A percentile compares a stretch with the other conserved stretches of the same genome.
These are phyloP conservation scores for Cryptosporidium muris DNA, from an alignment of 169 alveolate genomes.

Conservation along the genomic window DNA sequence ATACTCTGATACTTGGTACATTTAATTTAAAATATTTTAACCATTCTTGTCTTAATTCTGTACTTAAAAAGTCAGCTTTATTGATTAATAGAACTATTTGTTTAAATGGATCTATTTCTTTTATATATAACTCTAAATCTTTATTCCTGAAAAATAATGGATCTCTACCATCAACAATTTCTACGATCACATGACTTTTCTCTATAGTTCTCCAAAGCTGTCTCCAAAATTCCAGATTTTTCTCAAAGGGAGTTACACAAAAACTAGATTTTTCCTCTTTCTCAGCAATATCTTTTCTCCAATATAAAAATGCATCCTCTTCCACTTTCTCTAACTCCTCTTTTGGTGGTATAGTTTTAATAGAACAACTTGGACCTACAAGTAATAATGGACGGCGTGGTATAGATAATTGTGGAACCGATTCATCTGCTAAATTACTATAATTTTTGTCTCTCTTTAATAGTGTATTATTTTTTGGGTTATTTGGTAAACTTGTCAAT, in stretches of 20 bases:
- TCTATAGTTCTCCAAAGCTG: slow-evolving; percentile 99
- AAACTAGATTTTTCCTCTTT: slow-evolving; percentile 90
- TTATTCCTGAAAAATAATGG: slow-evolving; percentile 92
- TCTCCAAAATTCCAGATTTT: slow-evolving; percentile 97
- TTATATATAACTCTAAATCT: slow-evolving; percentile 89
- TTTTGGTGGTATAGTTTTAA: slow-evolving; percentile 5
- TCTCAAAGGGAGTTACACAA: slow-evolving; percentile 97
- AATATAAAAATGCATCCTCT: slow-evolving; percentile 83
- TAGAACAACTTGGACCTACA: slow-evolving; percentile 44
- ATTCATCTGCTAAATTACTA: neutral
- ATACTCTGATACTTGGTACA: slow-evolving; percentile 81
- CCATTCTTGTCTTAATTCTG: slow-evolving; percentile 92
- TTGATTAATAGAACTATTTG: slow-evolving; percentile 88
- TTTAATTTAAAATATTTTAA: slow-evolving; percentile 83
- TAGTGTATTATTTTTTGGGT: neutral
- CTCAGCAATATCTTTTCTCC: slow-evolving; percentile 89
- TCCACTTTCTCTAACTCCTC: slow-evolving; percentile 78
- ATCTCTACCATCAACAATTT: slow-evolving; percentile 97
- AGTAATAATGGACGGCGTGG: slow-evolving; percentile 65
- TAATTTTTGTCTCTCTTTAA: neutral
- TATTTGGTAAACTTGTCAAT: neutral
- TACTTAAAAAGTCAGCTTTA: slow-evolving; percentile 92
- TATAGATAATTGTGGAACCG: slow-evolving; percentile 19
- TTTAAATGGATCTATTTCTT: slow-evolving; percentile 89
- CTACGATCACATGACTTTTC: slow-evolving; percentile 90